phyloP scores from a whole-genome alignment of 106 monocot genomes.

The Dendrobium chrysotoxum region DNA sequence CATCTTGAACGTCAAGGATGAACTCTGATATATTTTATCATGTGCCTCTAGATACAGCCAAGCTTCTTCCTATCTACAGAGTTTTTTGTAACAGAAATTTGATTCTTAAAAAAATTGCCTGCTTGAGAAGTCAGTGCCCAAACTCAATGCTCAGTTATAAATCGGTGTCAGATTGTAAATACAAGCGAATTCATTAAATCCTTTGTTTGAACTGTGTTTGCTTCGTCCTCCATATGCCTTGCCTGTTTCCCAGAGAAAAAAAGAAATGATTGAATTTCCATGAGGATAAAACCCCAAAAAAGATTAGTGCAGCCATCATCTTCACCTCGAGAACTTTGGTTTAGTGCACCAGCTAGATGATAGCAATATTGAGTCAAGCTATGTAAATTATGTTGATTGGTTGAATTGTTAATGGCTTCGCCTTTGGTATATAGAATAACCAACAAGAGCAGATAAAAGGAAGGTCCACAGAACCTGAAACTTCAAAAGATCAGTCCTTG shows the following conservation, averaged over 20 bases:
- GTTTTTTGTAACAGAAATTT: neutral
- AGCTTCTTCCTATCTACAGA: neutral
- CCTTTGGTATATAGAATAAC: slow-evolving; percentile 74
- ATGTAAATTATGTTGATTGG: neutral
- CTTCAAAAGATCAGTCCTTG: no score
- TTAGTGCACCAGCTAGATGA: neutral
- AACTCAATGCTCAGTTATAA: neutral
- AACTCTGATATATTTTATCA: neutral
- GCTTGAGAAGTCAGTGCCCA: neutral
- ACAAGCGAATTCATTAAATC: neutral
- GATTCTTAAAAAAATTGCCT: neutral
- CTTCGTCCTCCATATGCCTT: neutral
- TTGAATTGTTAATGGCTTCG: slow-evolving; percentile 14
- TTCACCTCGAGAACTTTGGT: neutral
- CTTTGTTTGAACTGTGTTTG: neutral
- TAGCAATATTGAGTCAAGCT: neutral
- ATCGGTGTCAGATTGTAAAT: neutral
- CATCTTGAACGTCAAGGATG: neutral
- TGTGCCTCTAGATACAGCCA: neutral
- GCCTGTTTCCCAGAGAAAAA: neutral
- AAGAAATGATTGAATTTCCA: neutral
- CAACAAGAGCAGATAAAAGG: slow-evolving; percentile 74
- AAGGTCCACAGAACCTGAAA: slow-evolving; percentile 89
- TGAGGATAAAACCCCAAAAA: neutral
- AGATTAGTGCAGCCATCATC: neutral